Base-by-base conservation (phyloP, 768 basidiomycete species). In the Daedaleopsis nitida region DNA sequence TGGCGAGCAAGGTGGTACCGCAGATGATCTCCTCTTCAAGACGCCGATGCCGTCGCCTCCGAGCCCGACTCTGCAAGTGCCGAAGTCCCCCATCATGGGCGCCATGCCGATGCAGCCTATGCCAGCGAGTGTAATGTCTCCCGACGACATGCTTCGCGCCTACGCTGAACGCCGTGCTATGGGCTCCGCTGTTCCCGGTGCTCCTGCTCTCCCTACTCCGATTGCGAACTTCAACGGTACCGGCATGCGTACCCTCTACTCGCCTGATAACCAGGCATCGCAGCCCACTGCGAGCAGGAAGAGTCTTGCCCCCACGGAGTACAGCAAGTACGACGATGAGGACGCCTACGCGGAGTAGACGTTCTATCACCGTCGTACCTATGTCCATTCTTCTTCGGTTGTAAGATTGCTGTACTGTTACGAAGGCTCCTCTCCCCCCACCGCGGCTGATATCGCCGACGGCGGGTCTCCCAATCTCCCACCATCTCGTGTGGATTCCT, bases 71-170 rank as follows among this genome's bases (percentile, higher is more conserved):
- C 68, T 72, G 59, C 35, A 73, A 51, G 63, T 62, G 3, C 64
- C 77, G 49, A 59, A 71, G 51, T 79, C 82, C 24, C 81, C 58
- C 43, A 59, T 76, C 50, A 62, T 71, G 49, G 69, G 69, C 16
- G 67, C 69, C 35, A 75, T 75, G 75, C 74, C 76, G 12, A 80
- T 81, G 77, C 76, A 77, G 65, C 67, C 80, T 2, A 66, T 76
- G 68, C 77, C 80, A 24, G 77, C 73, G 1, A 76, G 66, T 37
- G 65, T 74, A 51, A 82, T 83, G 81, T 79, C 80, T 1, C 90
- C 90, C 3, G 91, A 92, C 69, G 90, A 84, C 24, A 88, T 92
- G 86, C 77, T 92, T 48, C 84, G 87, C 39, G 87, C 87, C 1
- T 91, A 90, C 61, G 89, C 89, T 6, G 81, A 77, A 27, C 77